Evolutionary conservation across 1,139 yeast species (phyloP).

Genomic region (Kazachstania sp.): DNA sequence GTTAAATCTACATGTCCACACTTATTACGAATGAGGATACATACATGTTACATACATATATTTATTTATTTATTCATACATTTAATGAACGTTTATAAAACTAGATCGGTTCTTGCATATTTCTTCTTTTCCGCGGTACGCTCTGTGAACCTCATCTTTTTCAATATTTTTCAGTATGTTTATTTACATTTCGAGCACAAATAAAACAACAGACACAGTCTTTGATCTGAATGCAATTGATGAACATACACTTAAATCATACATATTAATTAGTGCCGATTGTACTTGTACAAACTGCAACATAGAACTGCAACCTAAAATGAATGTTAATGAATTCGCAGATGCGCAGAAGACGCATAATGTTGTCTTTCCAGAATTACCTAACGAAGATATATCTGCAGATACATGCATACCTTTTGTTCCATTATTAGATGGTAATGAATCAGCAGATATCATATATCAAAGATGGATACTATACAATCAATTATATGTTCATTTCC

Average conservation of each 20-base stretch:
- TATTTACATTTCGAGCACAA: not conserved
- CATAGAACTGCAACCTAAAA: not conserved
- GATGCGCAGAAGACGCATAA: constrained; percentile 28
- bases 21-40: constrained; percentile 33
- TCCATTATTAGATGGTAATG: constrained; percentile 34
- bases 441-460: constrained; percentile 25
- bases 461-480: constrained; percentile 34
- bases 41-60: not conserved
- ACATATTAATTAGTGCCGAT: too few relatives aligned
- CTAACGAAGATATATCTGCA: constrained; percentile 6
- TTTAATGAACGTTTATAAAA: not conserved
- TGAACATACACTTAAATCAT: too few relatives aligned
- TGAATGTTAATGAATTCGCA: constrained; percentile 25
- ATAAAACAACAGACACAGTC: too few relatives aligned
- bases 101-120: not conserved
- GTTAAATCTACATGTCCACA: constrained; percentile 35
- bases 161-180: not conserved
- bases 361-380: constrained; percentile 15
- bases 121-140: not conserved
- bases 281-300: too few relatives aligned
- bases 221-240: too few relatives aligned
- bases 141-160: too few relatives aligned
- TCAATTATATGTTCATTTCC: constrained; percentile 28
- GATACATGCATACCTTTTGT: constrained; percentile 31
- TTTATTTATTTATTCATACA: not conserved